Evolutionary conservation across 495 filamentous ascomycete genomes (phyloP), one percentile per base, ranked within the genome.

Genomic region (Penicillium samsonianum): DNA sequence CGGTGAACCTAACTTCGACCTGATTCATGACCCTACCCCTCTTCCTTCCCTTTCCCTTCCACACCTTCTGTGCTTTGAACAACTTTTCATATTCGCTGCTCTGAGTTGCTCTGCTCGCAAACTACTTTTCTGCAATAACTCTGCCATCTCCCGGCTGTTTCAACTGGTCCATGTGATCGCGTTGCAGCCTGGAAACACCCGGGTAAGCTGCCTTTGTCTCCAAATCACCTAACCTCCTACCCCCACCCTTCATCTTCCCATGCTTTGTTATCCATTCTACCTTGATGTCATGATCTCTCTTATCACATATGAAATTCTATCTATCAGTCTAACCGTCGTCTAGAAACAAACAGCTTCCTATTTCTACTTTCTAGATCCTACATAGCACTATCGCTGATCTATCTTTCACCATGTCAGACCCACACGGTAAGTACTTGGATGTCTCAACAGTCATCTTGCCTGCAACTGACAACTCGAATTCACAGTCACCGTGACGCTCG

Each of bases 1-100:
- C 37, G 50, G 50, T 53, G 50, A 53, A 53, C 50, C 50, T 43
- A 42, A 64, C 60, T 53, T 53, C 45, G 51, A 56, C 57, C 61
- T 60, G 64, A 61, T 62, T 64, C 62, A 69, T 67, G 60, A 62
- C 55, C 57, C 60, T 68, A 68, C 67, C 67, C 65, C 62, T 67
- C 64, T 55, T 53, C 59, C 54, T 57, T 55, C 30, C 50, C 50
- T 52, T 60, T 55, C 41, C 57, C 53, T 57, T 48, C 42, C n/a
- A 43, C 38, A 53, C 22, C 37, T 23, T 30, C 38, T 40, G 22
- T 17, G 22, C 8, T 19, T 19, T 53, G 14, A 50, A 50, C 37
- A 9, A 20, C 38, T 43, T 8, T 25, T 14, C 16, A 20, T 53
- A 11, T 43, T 20, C 11, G 11, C 14, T 43, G 3, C n/a, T 31